Evolutionary conservation across 2,329 filamentous ascomycete species (phyloP), one percentile per base, ranked within the genome.

Genomic region (Helotiales sp.): DNA sequence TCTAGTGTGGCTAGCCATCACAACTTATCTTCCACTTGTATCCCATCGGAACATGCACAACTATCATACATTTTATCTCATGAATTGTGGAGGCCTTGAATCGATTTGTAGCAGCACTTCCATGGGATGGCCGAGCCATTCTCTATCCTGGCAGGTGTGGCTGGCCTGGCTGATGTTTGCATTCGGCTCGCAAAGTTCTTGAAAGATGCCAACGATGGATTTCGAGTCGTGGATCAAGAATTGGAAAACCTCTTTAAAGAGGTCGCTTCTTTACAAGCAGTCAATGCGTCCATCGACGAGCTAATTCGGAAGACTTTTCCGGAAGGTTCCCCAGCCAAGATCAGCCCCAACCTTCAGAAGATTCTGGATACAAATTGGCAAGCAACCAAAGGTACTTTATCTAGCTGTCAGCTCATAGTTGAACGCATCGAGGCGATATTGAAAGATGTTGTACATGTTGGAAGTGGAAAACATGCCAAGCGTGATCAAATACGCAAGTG

Each of bases 111-210:
- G 6, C 20, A 50, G 47, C 20, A 40, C 64, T 59, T 59, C 37
- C n/a, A 26, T 24, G 50, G 49, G n/a, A 66, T 66, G 59, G 61
- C 54, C 17, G 66, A 68, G 59, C 62, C 57, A 43, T 65, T 68
- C 45, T 65, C 66, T 10, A 45, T 68, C 24, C 58, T 65, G 26
- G 62, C 62, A 26, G 52, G 57, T 28, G 37, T 28, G 13, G 57
- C 62, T 59, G 62, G 62, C 6, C 26, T 68, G 6, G 32, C 59
- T 40, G 66, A 68, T 37, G 32, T 65, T 49, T 63, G 57, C 28
- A 45, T 62, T 37, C 50, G 63, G 47, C 57, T 68, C 22, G 52
- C 10, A 34, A 59, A 58, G 17, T 68, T 62, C 37, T 40, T 68
- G 8, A 67, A 65, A 59, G 60, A 67, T 32, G 52, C 45, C 43